Evolutionary conservation across 164 flowering plant species (phyloP), one percentile per base, ranked within the genome.

Genomic region (Chloranthus sessilifolius): DNA sequence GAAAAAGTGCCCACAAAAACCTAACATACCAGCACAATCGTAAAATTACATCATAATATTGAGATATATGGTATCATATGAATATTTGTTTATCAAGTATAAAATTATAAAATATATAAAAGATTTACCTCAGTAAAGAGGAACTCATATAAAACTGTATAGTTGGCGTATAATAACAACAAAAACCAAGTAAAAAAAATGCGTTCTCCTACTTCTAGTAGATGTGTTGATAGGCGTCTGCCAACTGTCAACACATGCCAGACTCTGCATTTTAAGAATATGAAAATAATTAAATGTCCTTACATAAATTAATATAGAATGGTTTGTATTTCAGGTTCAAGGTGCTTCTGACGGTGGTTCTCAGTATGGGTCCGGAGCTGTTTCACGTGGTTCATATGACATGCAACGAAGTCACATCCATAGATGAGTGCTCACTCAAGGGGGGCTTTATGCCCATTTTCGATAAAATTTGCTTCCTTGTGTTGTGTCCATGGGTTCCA

Each of bases 321-420:
- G 46, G 7, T 33, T 31, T 26, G 41, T 15, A n/a, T 48, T 62
- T 56, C 66, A 68, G 71, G 62, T 57, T 39, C 71, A 46, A 14
- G 61, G 51, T 15, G 60, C 22, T 26, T 55, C 51, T 37, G 67
- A 58, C 31, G 53, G 50, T 36, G 51, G 43, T 38, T 36, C 53
- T 50, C 60, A 50, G 3, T 64, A 47, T 43, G 60, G 56, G 3
- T 17, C 59, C 47, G 64, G 43, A 47, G 48, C 69, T 27, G 48
- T 19, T 34, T 17, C 64, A 16, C 56, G 22, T 41, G 58, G 48
- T 65, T 46, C 59, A 11, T 58, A 43, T 38, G 64, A 56, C 29
- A 24, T 50, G 36, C 73, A 65, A 55, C 66, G 27, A 38, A 8
- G 54, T 22, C 60, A 56, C 34, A 48, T 43, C 21, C 34, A 59